phyloP scores from a whole-genome alignment of 2,329 filamentous ascomycete genomes.

The Cadophora sp. region DNA sequence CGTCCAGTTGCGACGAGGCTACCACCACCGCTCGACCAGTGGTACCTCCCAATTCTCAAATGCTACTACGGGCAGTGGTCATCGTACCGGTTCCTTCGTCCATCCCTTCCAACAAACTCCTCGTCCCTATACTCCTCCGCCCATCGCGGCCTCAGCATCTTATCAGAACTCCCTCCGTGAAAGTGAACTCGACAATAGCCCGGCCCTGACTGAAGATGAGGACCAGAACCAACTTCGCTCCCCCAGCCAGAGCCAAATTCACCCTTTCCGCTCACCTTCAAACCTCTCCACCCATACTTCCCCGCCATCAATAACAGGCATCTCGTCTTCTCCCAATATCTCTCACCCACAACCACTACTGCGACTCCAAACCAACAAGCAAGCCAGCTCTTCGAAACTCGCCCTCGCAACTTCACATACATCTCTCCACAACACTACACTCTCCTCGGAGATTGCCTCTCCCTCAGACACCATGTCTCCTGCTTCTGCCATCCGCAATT shows the following conservation, averaged over 20 bases:
- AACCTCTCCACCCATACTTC: constrained; percentile 38
- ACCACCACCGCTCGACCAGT: constrained; percentile 64
- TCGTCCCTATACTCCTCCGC: constrained; percentile 62
- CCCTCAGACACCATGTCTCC: constrained; percentile 44
- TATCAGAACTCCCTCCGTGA: constrained; percentile 62
- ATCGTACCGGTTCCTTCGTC: constrained; percentile 55
- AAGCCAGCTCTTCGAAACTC: constrained; percentile 38
- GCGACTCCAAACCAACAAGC: constrained; percentile 42
- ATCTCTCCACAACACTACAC: constrained; percentile 33
- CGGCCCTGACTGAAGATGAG: constrained; percentile 44
- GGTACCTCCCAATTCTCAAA: constrained; percentile 61
- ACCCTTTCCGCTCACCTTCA: constrained; percentile 39
- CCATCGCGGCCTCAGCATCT: constrained; percentile 50
- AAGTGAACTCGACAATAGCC: constrained; percentile 56
- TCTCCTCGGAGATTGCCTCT: constrained; percentile 38
- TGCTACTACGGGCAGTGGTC: constrained; percentile 59
- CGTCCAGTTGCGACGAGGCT: constrained; percentile 39
- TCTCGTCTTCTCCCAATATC: constrained; percentile 30
- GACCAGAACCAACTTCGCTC: constrained; percentile 30
- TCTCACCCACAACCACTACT: constrained; percentile 29
- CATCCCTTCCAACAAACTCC: constrained; percentile 72
- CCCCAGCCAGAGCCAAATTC: constrained; percentile 24
- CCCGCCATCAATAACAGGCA: constrained; percentile 33
- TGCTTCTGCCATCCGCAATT: constrained; percentile 62
- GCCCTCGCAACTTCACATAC: constrained; percentile 40